Evolutionary conservation across 352 stramenopile species (phyloP), one percentile per base, ranked within the genome.

Genomic region (Aphanomyces stellatus): DNA sequence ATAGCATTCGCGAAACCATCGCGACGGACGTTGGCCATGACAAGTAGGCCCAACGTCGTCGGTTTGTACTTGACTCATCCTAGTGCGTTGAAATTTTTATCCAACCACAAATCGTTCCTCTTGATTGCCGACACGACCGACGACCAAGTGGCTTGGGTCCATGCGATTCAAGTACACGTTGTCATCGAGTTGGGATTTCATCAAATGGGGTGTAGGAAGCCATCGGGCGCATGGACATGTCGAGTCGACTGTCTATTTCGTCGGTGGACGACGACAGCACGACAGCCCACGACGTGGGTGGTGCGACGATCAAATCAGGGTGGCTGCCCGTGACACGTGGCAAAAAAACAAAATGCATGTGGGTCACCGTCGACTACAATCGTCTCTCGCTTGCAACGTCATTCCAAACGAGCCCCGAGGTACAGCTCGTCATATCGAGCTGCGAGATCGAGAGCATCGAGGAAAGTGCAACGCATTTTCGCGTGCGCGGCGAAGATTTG

Each of bases 51-150:
- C 25, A 11, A n/a, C 11, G 6, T 17, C 31, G 1, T 41, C 22
- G 8, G 10, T 1, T 13, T 57, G 13, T 56, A 30, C 3, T 13
- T 42, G 15, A 51, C n/a, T 40, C 22, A 19, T 43, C 62, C 2
- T 56, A 94, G 82, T 55, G 86, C 86, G 0, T 91, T 94, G 53
- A 90, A 87, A 62, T 94, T 94, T 41, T 91, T 86, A 53, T 94
- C 86, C 2, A 85, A 81, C 17, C 75, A 90, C 24, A 94, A 94
- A 73, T 94, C 86, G 28, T 94, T 94, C 57, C 90, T 94, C 51
- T 71, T 94, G 37, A 71, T 94, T 15, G 74, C 86, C 6, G 72
- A 86, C 13, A 87, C 81, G 8, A 73, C 88, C 22, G 72, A 77
- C 59, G 82, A 87, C 25, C 91, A 91, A 65, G 28, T 61, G 2